Evolutionary conservation across 345 rosid genomes (phyloP), one percentile per base, ranked within the genome.

Genomic region (Alliaria petiolata): DNA sequence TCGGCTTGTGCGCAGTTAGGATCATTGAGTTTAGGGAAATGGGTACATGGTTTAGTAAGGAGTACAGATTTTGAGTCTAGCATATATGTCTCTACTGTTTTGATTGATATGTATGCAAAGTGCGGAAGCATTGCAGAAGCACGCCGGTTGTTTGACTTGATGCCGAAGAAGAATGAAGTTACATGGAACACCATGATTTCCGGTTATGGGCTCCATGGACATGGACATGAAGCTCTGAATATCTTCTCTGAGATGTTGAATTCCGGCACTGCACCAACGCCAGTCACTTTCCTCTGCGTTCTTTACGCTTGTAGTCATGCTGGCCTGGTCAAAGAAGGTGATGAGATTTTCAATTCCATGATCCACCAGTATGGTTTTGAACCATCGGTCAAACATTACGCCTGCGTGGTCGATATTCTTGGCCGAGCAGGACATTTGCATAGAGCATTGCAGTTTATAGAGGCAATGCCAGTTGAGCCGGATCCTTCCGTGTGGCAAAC

Each of bases 151-250:
- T 91, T 91, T 79, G 81, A 89, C 62, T 65, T 15, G 57, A 82
- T 83, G 77, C 82, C 83, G 0, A 79, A 74, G 79, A 91, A 84
- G 82, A 87, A 87, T 69, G 91, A 77, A 66, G 91, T 91, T 26
- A 87, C 95, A 71, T 91, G 97, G 97, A 91, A 89, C 63, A 79
- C 93, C 12, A 89, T 91, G 85, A 91, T 91, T 55, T 84, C 87
- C 3, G 88, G 91, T 38, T 91, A 87, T 76, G 93, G 93, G 43
- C 91, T 91, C 35, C 97, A 91, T 72, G 97, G 97, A 40, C 81
- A 78, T 53, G 95, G 97, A 50, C 78, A 79, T 51, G 88, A 84
- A 75, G 97, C 91, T 53, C 70, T 87, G 40, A 57, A 59, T 53
- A 82, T 89, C 66, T 88, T 86, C 61, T 47, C 76, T 30, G 81